Percentiles rank a stretch among this genome's conserved stretches.
phyloP scores from a whole-genome alignment of 2,329 filamentous ascomycete genomes.

The Monosporascus sp. region DNA sequence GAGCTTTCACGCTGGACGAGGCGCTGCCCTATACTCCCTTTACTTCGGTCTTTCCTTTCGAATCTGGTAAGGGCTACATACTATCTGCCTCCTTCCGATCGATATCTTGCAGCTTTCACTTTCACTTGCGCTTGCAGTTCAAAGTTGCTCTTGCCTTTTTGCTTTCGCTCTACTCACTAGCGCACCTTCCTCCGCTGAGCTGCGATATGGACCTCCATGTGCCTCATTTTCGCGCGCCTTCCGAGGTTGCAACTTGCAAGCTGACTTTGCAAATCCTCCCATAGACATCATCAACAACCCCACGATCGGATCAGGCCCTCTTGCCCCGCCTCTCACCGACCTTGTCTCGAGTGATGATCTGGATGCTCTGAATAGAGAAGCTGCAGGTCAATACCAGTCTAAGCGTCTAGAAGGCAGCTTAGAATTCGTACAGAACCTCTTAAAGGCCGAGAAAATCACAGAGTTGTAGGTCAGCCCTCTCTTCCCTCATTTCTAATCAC shows the following conservation, averaged over 20 bases:
- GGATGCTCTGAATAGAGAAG: constrained; percentile 67
- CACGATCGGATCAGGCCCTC: constrained; percentile 50
- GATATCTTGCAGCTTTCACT: neutral
- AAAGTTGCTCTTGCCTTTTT: constrained; percentile 10
- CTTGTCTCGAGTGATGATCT: constrained; percentile 51
- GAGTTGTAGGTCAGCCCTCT: constrained; percentile 49
- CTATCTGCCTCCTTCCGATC: constrained; percentile 4
- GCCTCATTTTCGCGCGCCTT: neutral
- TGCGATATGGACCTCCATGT: neutral
- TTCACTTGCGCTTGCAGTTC: constrained; percentile 1
- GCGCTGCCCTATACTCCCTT: constrained; percentile 79
- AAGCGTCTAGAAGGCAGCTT: constrained; percentile 66
- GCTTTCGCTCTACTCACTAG: neutral
- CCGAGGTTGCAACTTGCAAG: constrained; percentile 8
- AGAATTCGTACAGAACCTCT: constrained; percentile 67
- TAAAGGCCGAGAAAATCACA: constrained; percentile 66
- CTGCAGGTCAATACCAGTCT: constrained; percentile 52
- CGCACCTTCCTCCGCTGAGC: neutral
- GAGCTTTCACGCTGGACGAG: constrained; percentile 63
- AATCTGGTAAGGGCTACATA: constrained; percentile 53
- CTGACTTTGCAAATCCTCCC: constrained; percentile 6
- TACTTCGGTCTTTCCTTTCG: constrained; percentile 73
- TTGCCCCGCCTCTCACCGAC: constrained; percentile 45
- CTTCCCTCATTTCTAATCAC: neutral
- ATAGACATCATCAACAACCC: constrained; percentile 63